Evolutionary conservation across 2,329 filamentous ascomycete genomes (phyloP), one percentile per base, ranked within the genome.

Genomic region (Botryotinia narcissicola): DNA sequence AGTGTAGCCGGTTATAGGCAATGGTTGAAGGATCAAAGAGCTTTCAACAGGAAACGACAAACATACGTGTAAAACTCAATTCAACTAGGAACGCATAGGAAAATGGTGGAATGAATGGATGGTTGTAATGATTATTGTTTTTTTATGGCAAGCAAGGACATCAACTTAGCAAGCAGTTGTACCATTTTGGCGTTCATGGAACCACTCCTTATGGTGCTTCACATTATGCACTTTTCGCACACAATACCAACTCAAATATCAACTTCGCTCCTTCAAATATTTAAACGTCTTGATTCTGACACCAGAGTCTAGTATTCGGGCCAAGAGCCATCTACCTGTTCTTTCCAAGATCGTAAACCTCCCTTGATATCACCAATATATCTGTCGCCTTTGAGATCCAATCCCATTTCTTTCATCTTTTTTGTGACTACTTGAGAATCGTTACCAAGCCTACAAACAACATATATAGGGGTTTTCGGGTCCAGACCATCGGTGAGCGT

Each of bases 1-100:
- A 97, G 94, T 79, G 94, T 98, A 35, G 87, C 91, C 71, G 95
- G 93, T 64, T 99, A 98, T 83, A 87, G 96, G 80, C 91, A 94
- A 82, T 99, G 96, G 96, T 85, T 99, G 80, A 98, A 97, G 87
- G 96, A 99, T 81, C 96, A 98, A 86, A 88, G 95, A 75, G 95
- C 95, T 16, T 99, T 97, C 85, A 97, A 97, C 85, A 94, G 94
- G 86, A 97, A 97, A 89, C 78, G 80, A 73, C 77, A 80, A 62
- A 80, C 79, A 46, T 81, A 80, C 67, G 76, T 81, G 63, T 75
- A 51, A 66, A 66, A 63, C 14, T 16, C 60, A 62, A 25, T 7
- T 37, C 44, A 70, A 22, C 37, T 60, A 40, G 29, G 48, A 35
- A 60, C 51, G 35, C 73, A 51, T 75, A 75, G 71, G 74, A 37